Evolutionary conservation across 2,329 filamentous ascomycete genomes (phyloP).

Genomic region (Xylaria hypoxylon): DNA sequence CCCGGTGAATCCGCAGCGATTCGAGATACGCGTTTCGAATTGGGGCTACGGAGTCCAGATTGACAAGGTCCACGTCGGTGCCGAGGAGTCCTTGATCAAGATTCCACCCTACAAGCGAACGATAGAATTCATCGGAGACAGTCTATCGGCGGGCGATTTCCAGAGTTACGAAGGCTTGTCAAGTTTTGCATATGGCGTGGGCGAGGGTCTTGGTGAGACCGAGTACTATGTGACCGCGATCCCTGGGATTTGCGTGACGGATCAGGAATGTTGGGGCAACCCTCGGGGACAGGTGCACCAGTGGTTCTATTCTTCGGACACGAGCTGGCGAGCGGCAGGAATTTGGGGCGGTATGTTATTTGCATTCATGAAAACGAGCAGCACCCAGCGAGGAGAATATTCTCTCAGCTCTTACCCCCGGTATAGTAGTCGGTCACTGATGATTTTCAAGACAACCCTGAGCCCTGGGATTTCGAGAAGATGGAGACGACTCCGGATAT

Average conservation of each 20-base stretch:
- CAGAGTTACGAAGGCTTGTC: slow-evolving; percentile 69
- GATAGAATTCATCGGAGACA: slow-evolving; percentile 61
- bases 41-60: slow-evolving; percentile 71
- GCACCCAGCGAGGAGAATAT: background rate
- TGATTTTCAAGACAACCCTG: slow-evolving; percentile 53
- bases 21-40: slow-evolving; percentile 71
- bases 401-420: background rate
- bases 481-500: slow-evolving; percentile 57
- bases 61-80: slow-evolving; percentile 61
- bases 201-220: slow-evolving; percentile 66
- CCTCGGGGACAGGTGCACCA: slow-evolving; percentile 63
- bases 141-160: slow-evolving; percentile 66
- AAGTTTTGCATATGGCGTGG: slow-evolving; percentile 66
- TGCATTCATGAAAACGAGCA: background rate
- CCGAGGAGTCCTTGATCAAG: slow-evolving; percentile 59
- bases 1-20: slow-evolving; percentile 59
- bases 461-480: slow-evolving; percentile 59
- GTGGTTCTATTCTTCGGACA: slow-evolving; percentile 69
- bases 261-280: slow-evolving; percentile 67
- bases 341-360: slow-evolving; percentile 57
- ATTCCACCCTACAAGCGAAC: slow-evolving; percentile 52
- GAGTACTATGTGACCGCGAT: slow-evolving; percentile 70
- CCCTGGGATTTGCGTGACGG: slow-evolving; percentile 67
- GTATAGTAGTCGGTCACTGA: slow-evolving; percentile 23
- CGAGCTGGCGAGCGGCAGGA: slow-evolving; percentile 57